phyloP scores from a whole-genome alignment of 352 stramenopile genomes.

The Globisporangium perplexum region DNA sequence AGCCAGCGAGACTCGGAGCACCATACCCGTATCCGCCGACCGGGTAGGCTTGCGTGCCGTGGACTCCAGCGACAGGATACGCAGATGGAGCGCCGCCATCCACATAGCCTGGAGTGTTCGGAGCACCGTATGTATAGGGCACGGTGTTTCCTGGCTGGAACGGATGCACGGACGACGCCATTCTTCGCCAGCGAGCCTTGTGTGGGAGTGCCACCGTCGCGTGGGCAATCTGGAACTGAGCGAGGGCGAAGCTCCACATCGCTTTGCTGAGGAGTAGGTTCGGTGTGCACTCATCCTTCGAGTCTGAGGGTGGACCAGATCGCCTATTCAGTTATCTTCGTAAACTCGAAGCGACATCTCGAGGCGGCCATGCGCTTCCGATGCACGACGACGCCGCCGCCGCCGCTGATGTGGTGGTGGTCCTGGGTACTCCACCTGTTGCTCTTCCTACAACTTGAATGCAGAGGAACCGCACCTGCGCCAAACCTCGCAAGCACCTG shows the following conservation, averaged over 20 bases:
- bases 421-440: not conserved
- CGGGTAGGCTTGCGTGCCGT: not conserved
- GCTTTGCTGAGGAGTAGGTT: too few relatives aligned
- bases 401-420: too few relatives aligned
- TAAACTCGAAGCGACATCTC: too few relatives aligned
- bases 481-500: slow-evolving; percentile 31
- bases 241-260: too few relatives aligned
- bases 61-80: not conserved
- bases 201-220: too few relatives aligned
- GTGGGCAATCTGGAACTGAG: not conserved
- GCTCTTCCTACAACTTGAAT: not conserved
- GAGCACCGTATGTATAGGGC: not conserved
- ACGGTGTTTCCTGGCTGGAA: not conserved
- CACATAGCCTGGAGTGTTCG: not conserved
- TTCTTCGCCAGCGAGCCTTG: not conserved
- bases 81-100: not conserved
- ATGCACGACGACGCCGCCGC: not conserved
- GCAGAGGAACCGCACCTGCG: not conserved
- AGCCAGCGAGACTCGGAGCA: not conserved
- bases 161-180: slow-evolving; percentile 8
- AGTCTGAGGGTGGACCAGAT: not conserved
- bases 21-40: slow-evolving; percentile 1
- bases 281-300: not conserved
- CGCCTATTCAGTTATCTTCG: not conserved
- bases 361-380: not conserved